Base-by-base conservation (phyloP, 176 grass and related monocot genomes). In the Juncus inflexus region DNA sequence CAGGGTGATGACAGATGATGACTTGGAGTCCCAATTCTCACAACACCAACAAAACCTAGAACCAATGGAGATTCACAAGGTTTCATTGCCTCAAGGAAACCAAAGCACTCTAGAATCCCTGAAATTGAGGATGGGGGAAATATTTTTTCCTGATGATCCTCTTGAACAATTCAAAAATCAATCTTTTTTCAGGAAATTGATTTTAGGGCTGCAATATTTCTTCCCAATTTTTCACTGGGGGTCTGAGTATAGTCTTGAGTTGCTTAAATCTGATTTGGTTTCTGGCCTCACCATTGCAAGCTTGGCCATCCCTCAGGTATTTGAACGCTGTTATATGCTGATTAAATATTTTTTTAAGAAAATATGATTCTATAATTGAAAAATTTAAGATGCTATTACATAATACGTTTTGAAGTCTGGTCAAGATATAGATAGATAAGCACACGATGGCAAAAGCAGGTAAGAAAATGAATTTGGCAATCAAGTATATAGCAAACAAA, bases 251-350 rank as follows among this genome's bases (percentile, higher is more conserved):
- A 87, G 12, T 58, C 76, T 84, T 2, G 70, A 78, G 53, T 86
- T 99, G 65, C 95, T 99, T 59, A 90, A 85, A 61, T 92, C 95
- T 69, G 95, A 99, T 50, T 77, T 70, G 62, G n/a, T 99, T 76
- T 80, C 95, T 58, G 95, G 95, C 56, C 83, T 99, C 75, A 92
- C 95, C 86, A 99, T 99, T 82, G 95, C 95, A 39, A 99, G 95
- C 80, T 90, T 99, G 80, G 88, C 95, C 53, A 99, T 99, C 35
- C 95, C 89, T 0, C 95, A 99, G 85, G 90, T 84, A 76, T 5
- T 14, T 39, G 2, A 6, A 47, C 19, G 19, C 19, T 28, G 1
- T 28, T 28, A 28, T 28, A 28, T 28, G 19, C 19, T 28, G 19
- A 28, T 28, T 28, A 28, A 28, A 28, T 28, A 28, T 28, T 28